phyloP scores from a whole-genome alignment of 768 basidiomycete genomes.

The Leucosporidium creatinivorum region DNA sequence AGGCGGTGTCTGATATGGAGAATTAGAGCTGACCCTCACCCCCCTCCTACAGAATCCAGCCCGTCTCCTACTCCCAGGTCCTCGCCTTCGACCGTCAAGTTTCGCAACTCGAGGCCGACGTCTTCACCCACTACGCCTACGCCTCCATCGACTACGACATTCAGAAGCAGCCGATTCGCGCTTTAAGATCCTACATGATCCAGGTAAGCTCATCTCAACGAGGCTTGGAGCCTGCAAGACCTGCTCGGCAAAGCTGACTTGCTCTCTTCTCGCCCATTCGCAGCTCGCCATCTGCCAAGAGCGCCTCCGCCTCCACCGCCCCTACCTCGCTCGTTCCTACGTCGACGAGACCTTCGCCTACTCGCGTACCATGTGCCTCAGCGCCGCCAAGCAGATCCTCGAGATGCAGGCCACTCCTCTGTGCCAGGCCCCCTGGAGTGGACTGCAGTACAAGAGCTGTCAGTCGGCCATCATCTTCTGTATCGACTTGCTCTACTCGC shows the following conservation, averaged over 20 bases:
- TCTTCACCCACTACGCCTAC: neutral
- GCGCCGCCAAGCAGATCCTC: neutral
- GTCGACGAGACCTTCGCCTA: neutral
- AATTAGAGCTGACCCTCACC: neutral
- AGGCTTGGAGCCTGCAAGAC: too few species aligned
- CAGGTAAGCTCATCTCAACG: neutral
- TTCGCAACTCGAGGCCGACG: neutral
- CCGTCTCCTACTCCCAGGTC: constrained; percentile 1
- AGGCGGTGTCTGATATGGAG: too few species aligned
- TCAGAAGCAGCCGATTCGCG: neutral
- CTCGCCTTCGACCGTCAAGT: constrained; percentile 5
- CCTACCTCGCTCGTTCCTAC: constrained; percentile 3
- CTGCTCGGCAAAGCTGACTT: neutral
- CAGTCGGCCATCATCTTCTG: neutral
- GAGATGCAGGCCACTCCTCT: neutral
- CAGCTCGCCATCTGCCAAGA: constrained; percentile 5
- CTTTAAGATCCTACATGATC: neutral
- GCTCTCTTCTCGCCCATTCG: too few species aligned
- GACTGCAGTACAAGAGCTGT: constrained; percentile 5
- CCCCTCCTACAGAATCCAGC: neutral
- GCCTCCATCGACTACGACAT: too few species aligned
- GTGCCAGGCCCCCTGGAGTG: neutral
- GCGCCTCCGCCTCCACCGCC: constrained; percentile 8
- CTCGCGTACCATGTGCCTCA: neutral
- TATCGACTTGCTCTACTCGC: constrained; percentile 4